These are phyloP conservation scores for Zymoseptoria ardabiliae DNA, from an alignment of 2,329 filamentous ascomycete species.

Conservation along the genomic window DNA sequence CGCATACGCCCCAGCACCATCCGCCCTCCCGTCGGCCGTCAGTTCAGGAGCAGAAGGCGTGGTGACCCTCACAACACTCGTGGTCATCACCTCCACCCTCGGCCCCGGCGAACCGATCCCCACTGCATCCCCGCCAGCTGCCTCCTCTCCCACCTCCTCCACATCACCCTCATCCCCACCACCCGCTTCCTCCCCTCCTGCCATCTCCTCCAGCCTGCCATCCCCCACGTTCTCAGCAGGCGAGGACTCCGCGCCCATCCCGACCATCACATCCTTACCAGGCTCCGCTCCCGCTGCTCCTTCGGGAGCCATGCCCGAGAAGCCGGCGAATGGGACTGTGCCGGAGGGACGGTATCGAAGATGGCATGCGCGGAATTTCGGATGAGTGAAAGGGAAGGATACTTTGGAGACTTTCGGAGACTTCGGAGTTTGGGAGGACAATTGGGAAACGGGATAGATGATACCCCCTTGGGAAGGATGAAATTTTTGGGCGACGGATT, in stretches of 20 bases:
- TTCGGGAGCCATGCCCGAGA: background rate
- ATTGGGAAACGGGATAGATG: background rate
- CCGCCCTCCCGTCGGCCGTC: background rate
- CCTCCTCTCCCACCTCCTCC: background rate
- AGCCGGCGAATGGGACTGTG: background rate
- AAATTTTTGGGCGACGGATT: background rate
- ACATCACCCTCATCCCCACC: constrained; percentile 1
- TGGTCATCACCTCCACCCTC: constrained; percentile 12
- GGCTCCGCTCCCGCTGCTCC: background rate
- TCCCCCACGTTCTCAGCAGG: background rate
- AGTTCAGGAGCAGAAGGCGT: background rate
- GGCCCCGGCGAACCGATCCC: constrained; percentile 1
- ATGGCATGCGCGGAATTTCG: background rate
- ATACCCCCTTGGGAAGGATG: background rate
- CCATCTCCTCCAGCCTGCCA: background rate
- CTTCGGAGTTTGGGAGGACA: too few species aligned
- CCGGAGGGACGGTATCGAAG: background rate
- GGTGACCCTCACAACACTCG: constrained; percentile 13
- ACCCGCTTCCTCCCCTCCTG: background rate
- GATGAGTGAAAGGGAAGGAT: background rate
- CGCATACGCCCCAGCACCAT: background rate
- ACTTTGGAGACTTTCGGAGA: too few species aligned
- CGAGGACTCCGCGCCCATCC: background rate
- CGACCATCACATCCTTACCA: constrained; percentile 6
- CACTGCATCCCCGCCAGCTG: background rate